Evolutionary conservation across 192 early-diverging fungal genomes (phyloP).

Genomic region (Coemansia sp.): DNA sequence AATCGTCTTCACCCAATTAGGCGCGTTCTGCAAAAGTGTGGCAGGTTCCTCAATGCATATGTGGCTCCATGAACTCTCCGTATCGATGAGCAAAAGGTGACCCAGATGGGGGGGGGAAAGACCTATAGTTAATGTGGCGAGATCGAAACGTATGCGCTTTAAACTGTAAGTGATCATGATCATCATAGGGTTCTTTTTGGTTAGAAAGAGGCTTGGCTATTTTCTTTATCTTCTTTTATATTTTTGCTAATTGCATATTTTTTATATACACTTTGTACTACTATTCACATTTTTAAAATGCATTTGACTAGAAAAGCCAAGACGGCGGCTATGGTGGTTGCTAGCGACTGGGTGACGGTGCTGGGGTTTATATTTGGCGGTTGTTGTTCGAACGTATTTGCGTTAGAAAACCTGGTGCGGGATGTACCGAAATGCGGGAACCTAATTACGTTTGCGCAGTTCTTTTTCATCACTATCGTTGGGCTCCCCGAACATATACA

Average conservation of each 20-base stretch:
- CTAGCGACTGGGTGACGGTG: slow-evolving; percentile 62
- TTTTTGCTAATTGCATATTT: neutral
- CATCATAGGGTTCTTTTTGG: neutral
- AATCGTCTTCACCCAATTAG: neutral
- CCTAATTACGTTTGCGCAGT: slow-evolving; percentile 83
- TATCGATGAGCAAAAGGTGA: neutral
- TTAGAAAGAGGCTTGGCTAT: neutral
- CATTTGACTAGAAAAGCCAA: slow-evolving; percentile 5
- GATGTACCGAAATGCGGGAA: slow-evolving; percentile 63
- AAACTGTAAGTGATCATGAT: too few relatives aligned
- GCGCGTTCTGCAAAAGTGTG: neutral
- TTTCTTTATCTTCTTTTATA: neutral
- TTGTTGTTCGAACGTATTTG: slow-evolving; percentile 86
- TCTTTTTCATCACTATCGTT: slow-evolving; percentile 71
- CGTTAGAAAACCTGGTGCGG: slow-evolving; percentile 74
- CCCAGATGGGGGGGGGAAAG: neutral
- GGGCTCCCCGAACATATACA: slow-evolving; percentile 63
- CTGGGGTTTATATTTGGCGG: slow-evolving; percentile 80
- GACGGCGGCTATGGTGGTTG: slow-evolving; percentile 18
- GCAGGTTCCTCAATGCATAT: neutral
- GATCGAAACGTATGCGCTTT: too few relatives aligned
- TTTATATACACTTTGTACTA: neutral
- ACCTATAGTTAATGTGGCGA: neutral
- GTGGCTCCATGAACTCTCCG: neutral
- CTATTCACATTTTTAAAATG: neutral